Conservation (phyloP, 495 filamentous ascomycete genomes). For the Neurospora pannonica region DNA sequence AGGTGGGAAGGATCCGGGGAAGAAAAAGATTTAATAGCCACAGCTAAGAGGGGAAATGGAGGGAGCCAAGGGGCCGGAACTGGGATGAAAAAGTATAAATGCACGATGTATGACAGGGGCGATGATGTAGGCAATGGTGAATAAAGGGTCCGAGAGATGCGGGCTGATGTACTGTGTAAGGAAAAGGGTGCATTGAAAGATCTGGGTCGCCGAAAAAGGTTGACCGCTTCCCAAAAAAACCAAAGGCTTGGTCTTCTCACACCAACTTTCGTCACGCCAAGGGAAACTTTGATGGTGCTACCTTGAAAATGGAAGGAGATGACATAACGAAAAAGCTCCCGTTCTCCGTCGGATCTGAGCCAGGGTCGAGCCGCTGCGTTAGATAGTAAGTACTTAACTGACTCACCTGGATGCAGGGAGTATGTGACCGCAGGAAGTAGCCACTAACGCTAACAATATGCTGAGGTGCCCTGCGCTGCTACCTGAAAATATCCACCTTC, state of each 20-base stretch:
- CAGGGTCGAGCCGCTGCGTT: background rate
- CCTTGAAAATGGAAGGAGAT: background rate
- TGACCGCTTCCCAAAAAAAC: background rate
- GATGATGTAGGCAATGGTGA: background rate
- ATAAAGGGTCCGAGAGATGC: background rate
- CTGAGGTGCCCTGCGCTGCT: background rate
- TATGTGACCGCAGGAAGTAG: background rate
- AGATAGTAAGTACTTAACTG: background rate
- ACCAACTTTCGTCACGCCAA: background rate
- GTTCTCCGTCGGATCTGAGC: background rate
- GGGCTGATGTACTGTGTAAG: background rate
- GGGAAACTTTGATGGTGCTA: background rate
- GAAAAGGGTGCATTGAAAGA: background rate
- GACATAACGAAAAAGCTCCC: background rate
- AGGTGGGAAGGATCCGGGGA: background rate
- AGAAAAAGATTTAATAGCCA: background rate
- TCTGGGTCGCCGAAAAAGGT: background rate
- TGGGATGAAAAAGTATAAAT: background rate
- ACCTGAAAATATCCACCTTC: background rate
- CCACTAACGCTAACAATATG: background rate
- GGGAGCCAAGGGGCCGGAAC: background rate
- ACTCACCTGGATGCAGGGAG: background rate
- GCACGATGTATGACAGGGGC: background rate
- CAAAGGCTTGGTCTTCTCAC: background rate
- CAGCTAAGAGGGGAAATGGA: background rate